These are phyloP conservation scores for Schoenoplectus tabernaemontani DNA, from an alignment of 202 grass and related monocot species.

Conservation along the genomic window DNA sequence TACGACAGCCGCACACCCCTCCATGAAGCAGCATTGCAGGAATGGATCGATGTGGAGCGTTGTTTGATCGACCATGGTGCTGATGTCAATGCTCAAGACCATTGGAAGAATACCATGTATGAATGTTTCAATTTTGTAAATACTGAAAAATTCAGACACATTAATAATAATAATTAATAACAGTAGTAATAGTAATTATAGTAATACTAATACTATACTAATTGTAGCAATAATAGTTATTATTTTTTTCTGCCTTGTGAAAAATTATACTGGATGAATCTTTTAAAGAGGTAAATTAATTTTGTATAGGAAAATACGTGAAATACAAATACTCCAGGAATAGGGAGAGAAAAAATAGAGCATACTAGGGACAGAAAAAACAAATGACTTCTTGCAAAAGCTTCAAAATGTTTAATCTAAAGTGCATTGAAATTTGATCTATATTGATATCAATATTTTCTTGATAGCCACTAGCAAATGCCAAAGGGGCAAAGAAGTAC, in stretches of 20 bases:
- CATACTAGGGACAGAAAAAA: background rate
- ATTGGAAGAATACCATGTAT: conserved; percentile 84
- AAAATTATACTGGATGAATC: background rate
- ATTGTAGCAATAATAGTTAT: too few relatives aligned
- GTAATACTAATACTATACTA: background rate
- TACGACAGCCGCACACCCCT: conserved; percentile 96
- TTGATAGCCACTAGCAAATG: conserved; percentile 79
- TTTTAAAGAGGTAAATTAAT: background rate
- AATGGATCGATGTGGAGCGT: conserved; percentile 71
- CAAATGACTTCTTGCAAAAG: background rate
- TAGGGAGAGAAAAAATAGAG: background rate
- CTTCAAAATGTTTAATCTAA: background rate
- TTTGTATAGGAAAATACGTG: background rate
- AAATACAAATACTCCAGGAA: background rate
- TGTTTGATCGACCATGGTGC: conserved; percentile 79
- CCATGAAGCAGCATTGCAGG: conserved; percentile 88
- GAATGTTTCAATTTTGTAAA: background rate
- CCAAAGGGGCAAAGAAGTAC: conserved; percentile 77
- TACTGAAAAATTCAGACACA: too few relatives aligned
- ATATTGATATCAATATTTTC: background rate
- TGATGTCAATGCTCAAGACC: conserved; percentile 90
- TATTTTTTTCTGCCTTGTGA: background rate
- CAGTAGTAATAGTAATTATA: background rate
- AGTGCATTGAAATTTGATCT: background rate
- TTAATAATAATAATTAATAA: background rate